These are phyloP conservation scores for Massariosphaeria phaeospora DNA, from an alignment of 495 filamentous ascomycete species.

Conservation along the genomic window DNA sequence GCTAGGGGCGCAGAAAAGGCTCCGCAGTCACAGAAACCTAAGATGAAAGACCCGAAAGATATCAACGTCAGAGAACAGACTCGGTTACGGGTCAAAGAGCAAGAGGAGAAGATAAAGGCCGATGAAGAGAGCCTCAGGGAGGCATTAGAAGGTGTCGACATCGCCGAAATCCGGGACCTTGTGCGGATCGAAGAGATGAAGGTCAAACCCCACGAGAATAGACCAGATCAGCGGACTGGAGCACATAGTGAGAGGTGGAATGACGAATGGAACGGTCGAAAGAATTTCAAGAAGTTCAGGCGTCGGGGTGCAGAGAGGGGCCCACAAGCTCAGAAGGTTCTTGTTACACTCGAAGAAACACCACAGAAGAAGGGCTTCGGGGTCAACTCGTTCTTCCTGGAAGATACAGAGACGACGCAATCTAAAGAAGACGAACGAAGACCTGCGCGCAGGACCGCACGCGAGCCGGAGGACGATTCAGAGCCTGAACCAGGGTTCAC, in stretches of 20 bases:
- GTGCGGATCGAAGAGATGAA: slow-evolving; percentile 80
- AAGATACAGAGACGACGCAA: slow-evolving; percentile 27
- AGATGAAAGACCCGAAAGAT: slow-evolving; percentile 36
- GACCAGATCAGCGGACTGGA: slow-evolving; percentile 20
- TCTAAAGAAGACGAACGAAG: slow-evolving; percentile 38
- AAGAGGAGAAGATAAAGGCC: slow-evolving; percentile 55
- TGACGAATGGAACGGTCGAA: slow-evolving; percentile 86
- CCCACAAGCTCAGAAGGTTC: slow-evolving; percentile 14
- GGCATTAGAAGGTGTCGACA: slow-evolving; percentile 55
- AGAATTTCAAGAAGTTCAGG: slow-evolving; percentile 92
- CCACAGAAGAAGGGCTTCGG: slow-evolving; percentile 67
- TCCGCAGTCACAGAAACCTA: slow-evolving; percentile 32
- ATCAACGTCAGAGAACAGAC: slow-evolving; percentile 66
- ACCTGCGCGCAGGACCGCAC: slow-evolving; percentile 28
- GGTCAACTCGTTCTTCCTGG: slow-evolving; percentile 77
- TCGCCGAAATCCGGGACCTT: slow-evolving; percentile 66
- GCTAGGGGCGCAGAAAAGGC: slow-evolving; percentile 4
- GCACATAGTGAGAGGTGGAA: slow-evolving; percentile 70
- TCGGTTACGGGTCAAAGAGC: slow-evolving; percentile 62
- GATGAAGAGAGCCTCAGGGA: slow-evolving; percentile 57
- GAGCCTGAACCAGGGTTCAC: slow-evolving; percentile 20
- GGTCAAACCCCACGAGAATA: slow-evolving; percentile 39
- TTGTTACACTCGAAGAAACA: slow-evolving; percentile 70
- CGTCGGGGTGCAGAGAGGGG: slow-evolving; percentile 46
- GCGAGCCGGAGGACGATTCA: slow-evolving; percentile 26